Percentiles rank a stretch among this genome's conserved stretches.
Evolutionary conservation across 1,284 basidiomycete species (phyloP).

Genomic region (Pseudomicrostroma phylloplanum): DNA sequence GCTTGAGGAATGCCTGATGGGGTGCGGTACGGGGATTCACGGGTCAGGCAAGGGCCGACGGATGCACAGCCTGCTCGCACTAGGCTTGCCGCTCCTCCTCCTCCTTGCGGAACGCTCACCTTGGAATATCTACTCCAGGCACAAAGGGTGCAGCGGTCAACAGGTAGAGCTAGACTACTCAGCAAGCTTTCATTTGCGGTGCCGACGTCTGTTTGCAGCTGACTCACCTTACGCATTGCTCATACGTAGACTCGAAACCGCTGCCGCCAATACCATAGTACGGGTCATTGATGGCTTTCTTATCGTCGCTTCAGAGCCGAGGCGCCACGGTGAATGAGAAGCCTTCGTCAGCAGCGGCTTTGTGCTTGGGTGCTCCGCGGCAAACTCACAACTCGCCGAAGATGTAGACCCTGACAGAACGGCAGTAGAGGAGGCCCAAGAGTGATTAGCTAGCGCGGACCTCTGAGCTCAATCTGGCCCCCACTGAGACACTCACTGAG

Average conservation of each 20-base stretch:
- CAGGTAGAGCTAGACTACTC: too few relatives aligned
- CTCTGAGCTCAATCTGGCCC: not conserved
- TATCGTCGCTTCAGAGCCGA: conserved; percentile 21
- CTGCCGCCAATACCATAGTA: conserved; percentile 52
- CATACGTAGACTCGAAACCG: conserved; percentile 53
- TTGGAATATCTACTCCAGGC: too few relatives aligned
- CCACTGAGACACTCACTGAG: conserved; percentile 7
- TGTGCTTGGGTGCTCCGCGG: not conserved
- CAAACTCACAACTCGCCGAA: conserved; percentile 31
- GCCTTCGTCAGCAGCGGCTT: not conserved
- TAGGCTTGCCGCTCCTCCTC: too few relatives aligned
- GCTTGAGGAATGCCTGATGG: too few relatives aligned
- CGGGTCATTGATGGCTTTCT: conserved; percentile 36
- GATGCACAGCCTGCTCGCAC: too few relatives aligned
- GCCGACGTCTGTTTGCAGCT: not conserved
- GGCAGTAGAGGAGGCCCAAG: not conserved
- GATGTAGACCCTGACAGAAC: conserved; percentile 19
- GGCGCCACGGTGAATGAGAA: conserved; percentile 13
- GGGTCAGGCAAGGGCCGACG: too few relatives aligned
- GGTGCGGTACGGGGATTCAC: too few relatives aligned
- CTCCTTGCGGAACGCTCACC: too few relatives aligned
- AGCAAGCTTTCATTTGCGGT: too few relatives aligned
- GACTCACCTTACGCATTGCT: conserved; percentile 51
- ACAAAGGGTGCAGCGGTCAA: too few relatives aligned
- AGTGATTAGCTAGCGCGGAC: not conserved